Conservation (phyloP, 345 rosid genomes). For the Lumnitzera littorea region DNA sequence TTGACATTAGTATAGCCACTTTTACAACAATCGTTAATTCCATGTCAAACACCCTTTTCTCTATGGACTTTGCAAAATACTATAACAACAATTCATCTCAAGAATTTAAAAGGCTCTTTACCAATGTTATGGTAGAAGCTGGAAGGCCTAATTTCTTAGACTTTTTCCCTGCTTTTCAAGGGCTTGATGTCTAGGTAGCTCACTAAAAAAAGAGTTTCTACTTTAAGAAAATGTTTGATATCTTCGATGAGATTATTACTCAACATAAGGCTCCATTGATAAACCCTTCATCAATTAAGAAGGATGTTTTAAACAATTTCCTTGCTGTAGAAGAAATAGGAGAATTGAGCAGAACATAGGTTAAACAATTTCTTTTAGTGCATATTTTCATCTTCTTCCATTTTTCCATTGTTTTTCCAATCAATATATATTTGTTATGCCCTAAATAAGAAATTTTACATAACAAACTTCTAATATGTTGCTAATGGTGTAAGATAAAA, state of each 20-base stretch:
- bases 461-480: too few relatives aligned
- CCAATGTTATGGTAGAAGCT: conserved; percentile 19
- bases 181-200: conserved; percentile 20
- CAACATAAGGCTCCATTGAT: too few relatives aligned
- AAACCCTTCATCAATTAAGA: conserved; percentile 1
- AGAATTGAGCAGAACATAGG: conserved; percentile 5
- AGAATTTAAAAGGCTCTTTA: conserved; percentile 12
- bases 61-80: too few relatives aligned
- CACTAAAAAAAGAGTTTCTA: too few relatives aligned
- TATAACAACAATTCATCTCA: neutral
- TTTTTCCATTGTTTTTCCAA: too few relatives aligned
- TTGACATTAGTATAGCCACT: conserved; percentile 12
- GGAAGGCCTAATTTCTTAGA: conserved; percentile 35
- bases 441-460: too few relatives aligned
- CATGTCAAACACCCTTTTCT: conserved; percentile 13
- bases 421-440: too few relatives aligned
- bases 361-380: conserved; percentile 3
- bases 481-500: too few relatives aligned
- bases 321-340: conserved; percentile 19
- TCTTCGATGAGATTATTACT: too few relatives aligned
- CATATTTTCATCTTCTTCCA: neutral
- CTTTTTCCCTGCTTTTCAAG: conserved; percentile 21
- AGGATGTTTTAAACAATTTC: conserved; percentile 29
- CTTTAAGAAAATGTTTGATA: too few relatives aligned
- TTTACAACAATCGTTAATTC: conserved; percentile 17